A percentile compares a stretch with the other conserved stretches of the same genome.
These are phyloP conservation scores for Pythium folliculosum DNA, from an alignment of 352 stramenopile genomes.

Conservation along the genomic window DNA sequence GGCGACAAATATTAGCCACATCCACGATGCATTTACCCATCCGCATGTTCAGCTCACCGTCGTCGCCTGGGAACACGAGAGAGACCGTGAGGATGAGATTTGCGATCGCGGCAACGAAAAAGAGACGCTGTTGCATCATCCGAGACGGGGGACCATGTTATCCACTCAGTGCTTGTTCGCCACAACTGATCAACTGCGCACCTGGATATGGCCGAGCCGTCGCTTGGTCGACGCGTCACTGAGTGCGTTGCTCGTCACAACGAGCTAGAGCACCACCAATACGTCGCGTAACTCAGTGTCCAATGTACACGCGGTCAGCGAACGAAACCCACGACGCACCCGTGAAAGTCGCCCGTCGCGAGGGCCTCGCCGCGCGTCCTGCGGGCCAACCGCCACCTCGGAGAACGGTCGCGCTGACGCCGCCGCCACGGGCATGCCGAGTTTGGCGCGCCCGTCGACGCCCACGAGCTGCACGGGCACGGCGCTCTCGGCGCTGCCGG, in stretches of 20 bases:
- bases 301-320: too few relatives aligned
- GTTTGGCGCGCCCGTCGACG: conserved; percentile 42
- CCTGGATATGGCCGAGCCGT: conserved; percentile 44
- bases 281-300: neutral
- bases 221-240: conserved; percentile 34
- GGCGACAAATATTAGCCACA: neutral
- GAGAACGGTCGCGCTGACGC: conserved; percentile 7
- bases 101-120: conserved; percentile 12
- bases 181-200: conserved; percentile 2
- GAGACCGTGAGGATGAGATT: conserved; percentile 19
- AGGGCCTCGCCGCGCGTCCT: neutral
- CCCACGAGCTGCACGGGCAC: conserved; percentile 54
- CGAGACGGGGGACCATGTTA: too few relatives aligned
- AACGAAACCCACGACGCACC: too few relatives aligned
- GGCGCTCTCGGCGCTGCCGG: neutral
- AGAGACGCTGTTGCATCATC: conserved; percentile 7
- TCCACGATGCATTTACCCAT: too few relatives aligned
- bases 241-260: conserved; percentile 49
- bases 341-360: conserved; percentile 25
- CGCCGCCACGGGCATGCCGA: conserved; percentile 36
- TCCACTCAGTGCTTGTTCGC: too few relatives aligned
- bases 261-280: conserved; percentile 15
- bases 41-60: conserved; percentile 4
- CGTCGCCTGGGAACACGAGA: conserved; percentile 23
- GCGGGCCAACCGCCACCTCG: conserved; percentile 11